Base-by-base conservation (phyloP, 2,329 filamentous ascomycete species). In the Chaetomium olivaceum region DNA sequence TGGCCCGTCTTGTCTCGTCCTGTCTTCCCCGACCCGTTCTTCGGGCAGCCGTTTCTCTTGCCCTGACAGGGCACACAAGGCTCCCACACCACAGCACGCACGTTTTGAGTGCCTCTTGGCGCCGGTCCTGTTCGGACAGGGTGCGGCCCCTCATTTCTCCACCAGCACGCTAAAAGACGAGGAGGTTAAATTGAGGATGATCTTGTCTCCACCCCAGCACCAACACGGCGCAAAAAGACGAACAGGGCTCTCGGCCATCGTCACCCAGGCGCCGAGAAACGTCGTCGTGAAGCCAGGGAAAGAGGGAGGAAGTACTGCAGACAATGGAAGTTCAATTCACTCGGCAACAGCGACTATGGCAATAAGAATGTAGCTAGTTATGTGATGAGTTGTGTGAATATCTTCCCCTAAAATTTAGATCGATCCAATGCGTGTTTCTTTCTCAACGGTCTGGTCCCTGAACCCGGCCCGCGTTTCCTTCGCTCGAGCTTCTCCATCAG, bases 121-220 rank as follows among this genome's bases (percentile, higher is more conserved):
- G 39, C 39, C 16, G 39, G 39, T 19, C 39, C 39, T 5, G 39
- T 43, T 43, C n/a, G 11, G 50, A 16, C 50, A 55, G 27, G 27
- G 25, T 33, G 25, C 29, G 52, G 25, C 25, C 52, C 52, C 25
- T 29, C 52, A 55, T 31, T 43, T 43, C 39, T 43, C 39, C 39
- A 43, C 39, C 39, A 43, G 39, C 39, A 43, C 39, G 39, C 39
- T 43, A 43, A 39, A 39, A 19, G 36, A 19, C 23, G n/a, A 23
- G 57, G n/a, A 23, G 57, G 23, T 55, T 54, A 62, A 56, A 31
- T 62, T 33, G 52, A 36, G 51, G 60, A 62, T 56, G 50, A 57
- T 63, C 61, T 23, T 16, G 29, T 58, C 46, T 51, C 61, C 27
- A 50, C 52, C 29, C 27, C n/a, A 23, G 23, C 11, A 33, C 36